These are phyloP conservation scores for Aphanocladium album DNA, from an alignment of 2,329 filamentous ascomycete species.

Conservation along the genomic window DNA sequence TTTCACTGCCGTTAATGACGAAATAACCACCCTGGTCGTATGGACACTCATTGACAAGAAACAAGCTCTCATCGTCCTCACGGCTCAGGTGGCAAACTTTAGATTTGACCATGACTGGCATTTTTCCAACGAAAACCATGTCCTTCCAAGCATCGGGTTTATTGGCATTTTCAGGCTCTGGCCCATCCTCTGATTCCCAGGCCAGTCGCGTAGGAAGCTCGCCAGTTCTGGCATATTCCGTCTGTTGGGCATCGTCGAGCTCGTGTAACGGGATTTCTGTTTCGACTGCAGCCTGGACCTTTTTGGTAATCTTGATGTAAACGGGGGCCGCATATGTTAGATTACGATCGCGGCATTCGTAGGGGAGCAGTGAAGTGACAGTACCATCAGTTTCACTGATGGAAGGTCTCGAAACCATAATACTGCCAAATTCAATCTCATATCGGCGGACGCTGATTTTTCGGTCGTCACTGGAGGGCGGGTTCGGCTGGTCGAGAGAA, in stretches of 20 bases:
- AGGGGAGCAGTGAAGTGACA: slow-evolving; percentile 79
- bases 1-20: slow-evolving; percentile 98
- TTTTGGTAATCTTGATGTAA: slow-evolving; percentile 83
- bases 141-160: slow-evolving; percentile 56
- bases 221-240: slow-evolving; percentile 49
- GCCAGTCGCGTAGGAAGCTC: slow-evolving; percentile 53
- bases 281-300: slow-evolving; percentile 77
- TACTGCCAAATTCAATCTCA: slow-evolving; percentile 88
- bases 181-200: slow-evolving; percentile 56
- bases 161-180: slow-evolving; percentile 46
- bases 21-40: slow-evolving; percentile 99
- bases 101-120: slow-evolving; percentile 97
- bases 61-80: slow-evolving; percentile 79
- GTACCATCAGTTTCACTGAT: slow-evolving; percentile 91
- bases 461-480: slow-evolving; percentile 68
- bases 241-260: slow-evolving; percentile 60
- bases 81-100: slow-evolving; percentile 87
- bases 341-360: slow-evolving; percentile 93
- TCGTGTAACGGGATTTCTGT: slow-evolving; percentile 61
- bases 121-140: slow-evolving; percentile 86
- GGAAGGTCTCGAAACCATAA: slow-evolving; percentile 83
- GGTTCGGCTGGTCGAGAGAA: slow-evolving; percentile 88
- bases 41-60: slow-evolving; percentile 90
- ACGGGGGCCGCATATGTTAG: slow-evolving; percentile 91
- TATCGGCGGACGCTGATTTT: slow-evolving; percentile 85